Conservation (phyloP, 495 filamentous ascomycete species). For the Diplogelasinospora grovesii region DNA sequence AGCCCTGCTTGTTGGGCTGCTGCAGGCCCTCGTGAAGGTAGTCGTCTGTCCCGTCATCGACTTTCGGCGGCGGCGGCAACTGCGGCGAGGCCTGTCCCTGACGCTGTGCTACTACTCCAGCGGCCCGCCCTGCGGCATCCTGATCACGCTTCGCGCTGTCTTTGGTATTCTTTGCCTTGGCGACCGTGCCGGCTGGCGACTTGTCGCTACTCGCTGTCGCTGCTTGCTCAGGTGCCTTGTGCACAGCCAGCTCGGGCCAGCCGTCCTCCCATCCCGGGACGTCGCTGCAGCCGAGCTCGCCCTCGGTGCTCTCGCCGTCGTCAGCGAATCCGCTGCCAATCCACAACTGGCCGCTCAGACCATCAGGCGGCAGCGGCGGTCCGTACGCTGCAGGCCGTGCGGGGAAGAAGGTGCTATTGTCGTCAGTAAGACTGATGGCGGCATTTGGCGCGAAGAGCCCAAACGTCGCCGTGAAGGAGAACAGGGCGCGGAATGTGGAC, state of each 20-base stretch:
- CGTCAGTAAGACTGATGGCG: constrained; percentile 91
- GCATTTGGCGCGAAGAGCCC: constrained; percentile 91
- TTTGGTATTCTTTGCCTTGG: constrained; percentile 7
- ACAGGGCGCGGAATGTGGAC: constrained; percentile 32
- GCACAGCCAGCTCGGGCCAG: constrained; percentile 25
- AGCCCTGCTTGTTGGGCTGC: constrained; percentile 25
- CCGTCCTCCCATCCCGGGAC: constrained; percentile 78
- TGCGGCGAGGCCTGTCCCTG: constrained; percentile 12
- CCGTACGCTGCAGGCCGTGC: constrained; percentile 93
- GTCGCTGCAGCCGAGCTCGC: constrained; percentile 96
- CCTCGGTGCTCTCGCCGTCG: constrained; percentile 61
- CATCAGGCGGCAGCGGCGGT: constrained; percentile 64
- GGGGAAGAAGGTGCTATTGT: constrained; percentile 94
- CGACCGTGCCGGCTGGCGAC: constrained; percentile 1
- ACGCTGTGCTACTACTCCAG: constrained; percentile 15
- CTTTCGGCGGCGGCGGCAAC: no score
- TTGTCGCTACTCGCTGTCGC: constrained; percentile 19
- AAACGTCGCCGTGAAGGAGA: constrained; percentile 46
- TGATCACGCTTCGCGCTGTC: constrained; percentile 16
- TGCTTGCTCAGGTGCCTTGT: constrained; percentile 13
- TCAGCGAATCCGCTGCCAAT: constrained; percentile 85
- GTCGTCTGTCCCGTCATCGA: constrained; percentile 86
- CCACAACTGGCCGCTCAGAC: constrained; percentile 81
- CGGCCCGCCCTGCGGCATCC: constrained; percentile 15
- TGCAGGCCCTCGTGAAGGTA: constrained; percentile 67